These are phyloP conservation scores for Hortaea werneckii DNA, from an alignment of 2,329 filamentous ascomycete genomes.

Conservation along the genomic window DNA sequence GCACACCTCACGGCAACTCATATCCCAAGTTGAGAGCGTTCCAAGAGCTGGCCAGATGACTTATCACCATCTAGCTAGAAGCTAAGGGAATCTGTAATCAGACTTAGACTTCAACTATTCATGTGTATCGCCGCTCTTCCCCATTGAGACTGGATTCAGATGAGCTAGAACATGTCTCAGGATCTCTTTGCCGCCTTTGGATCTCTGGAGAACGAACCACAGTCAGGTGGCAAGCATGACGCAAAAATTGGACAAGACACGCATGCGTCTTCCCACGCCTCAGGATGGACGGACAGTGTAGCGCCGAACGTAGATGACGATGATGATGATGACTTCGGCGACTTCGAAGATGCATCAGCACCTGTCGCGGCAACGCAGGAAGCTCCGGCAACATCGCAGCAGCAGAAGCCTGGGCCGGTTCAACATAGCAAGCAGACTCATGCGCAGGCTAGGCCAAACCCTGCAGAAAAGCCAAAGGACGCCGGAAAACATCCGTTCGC, in stretches of 20 bases:
- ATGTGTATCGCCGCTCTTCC: no score
- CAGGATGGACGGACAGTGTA: not conserved
- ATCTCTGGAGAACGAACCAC: constrained; percentile 5
- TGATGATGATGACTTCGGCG: constrained; percentile 44
- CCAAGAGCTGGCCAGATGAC: no score
- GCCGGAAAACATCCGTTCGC: constrained; percentile 23
- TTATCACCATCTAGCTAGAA: no score
- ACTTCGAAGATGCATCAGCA: constrained; percentile 37
- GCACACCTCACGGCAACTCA: no score
- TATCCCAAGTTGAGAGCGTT: no score
- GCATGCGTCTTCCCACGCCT: constrained; percentile 3
- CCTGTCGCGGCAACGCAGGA: not conserved
- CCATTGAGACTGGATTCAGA: no score
- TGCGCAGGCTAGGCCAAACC: not conserved
- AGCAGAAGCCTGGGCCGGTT: not conserved
- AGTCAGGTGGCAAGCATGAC: constrained; percentile 1
- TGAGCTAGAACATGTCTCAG: constrained; percentile 36
- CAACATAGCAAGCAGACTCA: not conserved
- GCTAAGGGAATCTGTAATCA: no score
- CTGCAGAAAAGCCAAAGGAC: not conserved
- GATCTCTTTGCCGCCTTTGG: constrained; percentile 46
- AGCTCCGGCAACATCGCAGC: not conserved
- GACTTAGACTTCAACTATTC: no score
- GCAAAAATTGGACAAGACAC: not conserved
- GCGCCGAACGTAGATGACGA: constrained; percentile 14